Base-by-base conservation (phyloP, 305 asterid species). In the Fraxinus ornus region DNA sequence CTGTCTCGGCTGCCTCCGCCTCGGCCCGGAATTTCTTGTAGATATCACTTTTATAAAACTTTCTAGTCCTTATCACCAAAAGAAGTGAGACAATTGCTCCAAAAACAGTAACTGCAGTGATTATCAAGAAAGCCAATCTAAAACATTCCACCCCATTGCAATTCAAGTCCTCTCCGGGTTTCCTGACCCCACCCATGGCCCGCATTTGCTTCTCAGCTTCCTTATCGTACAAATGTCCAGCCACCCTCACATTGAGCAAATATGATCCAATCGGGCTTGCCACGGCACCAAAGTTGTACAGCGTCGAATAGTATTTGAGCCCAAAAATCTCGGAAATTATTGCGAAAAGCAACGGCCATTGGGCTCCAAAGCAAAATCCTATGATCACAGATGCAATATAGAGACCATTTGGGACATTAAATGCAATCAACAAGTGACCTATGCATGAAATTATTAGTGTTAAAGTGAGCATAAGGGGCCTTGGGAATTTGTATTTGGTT, bases 311-410 rank as follows among this genome's bases (percentile, higher is more conserved):
- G 76, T 94, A 94, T 24, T 94, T 94, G 0, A 94, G 91, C 52
- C 98, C 98, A 79, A 94, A 94, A 0, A 94, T 89, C 85, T 94
- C 98, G 1, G 98, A 94, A 1, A 94, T 92, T 26, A 94, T 90
- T 33, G 98, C 98, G 72, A 91, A 94, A 0, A 92, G 92, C 73
- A 94, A 49, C 9, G 98, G 97, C 98, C 98, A 92, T 81, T 94
- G 98, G 2, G 98, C 97, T 0, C 97, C 98, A 81, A 94, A 94
- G 73, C 96, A 92, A 83, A 94, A 94, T 5, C 97, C 98, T 75
- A 94, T 94, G n/a, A 94, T 85, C 49, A 94, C 93, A 0, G 98
- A 94, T 5, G 97, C 97, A 1, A 91, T n/a, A 74, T 94, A 94
- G 0, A 94, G 90, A 22, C 97, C 97, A 77, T 89, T 87, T 0